Evolutionary conservation across 208 protist genomes (phyloP), one percentile per base, ranked within the genome.

Genomic region (Sergeia podlipaevii): DNA sequence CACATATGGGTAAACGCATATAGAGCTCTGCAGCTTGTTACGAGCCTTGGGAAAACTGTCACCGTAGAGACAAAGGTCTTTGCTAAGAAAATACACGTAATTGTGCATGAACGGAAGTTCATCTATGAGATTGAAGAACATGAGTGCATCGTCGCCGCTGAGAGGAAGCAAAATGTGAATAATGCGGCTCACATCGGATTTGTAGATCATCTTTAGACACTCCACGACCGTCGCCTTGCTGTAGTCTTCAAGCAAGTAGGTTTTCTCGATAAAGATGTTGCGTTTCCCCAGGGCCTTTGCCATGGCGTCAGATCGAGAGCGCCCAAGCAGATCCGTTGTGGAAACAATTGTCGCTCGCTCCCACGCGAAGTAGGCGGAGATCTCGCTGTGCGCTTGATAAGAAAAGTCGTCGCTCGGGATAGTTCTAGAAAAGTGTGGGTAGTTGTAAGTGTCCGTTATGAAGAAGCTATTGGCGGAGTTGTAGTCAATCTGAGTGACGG

Each of bases 381-480:
- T 42, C 33, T 89, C 78, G 5, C 68, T 70, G 53, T 80, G 77
- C 32, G 75, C 79, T 46, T 58, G 41, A 53, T 75, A 77, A 44
- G 63, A 79, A 48, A 79, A 80, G 8, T 59, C 33, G 45, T 91
- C 71, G 11, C 41, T 20, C 2, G 83, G 79, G 20, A 76, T 60
- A 10, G 73, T 79, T 30, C 87, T 77, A n/a, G 84, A 91, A 51
- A 91, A 91, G 53, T 79, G 88, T 34, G 87, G 87, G 64, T 77
- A 86, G 7, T 56, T 64, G 55, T 76, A 78, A 34, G 63, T 58
- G 39, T 79, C 62, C 54, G 60, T 58, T 43, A 68, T 75, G 66
- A 85, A 68, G 53, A 79, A 67, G 52, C 72, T 65, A 42, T 78
- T 86, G 1, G 80, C 68, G 13, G 77, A 70, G 39, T 63, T 74